Evolutionary conservation across 2,329 filamentous ascomycete genomes (phyloP).

Genomic region (Exophiala oligosperma): DNA sequence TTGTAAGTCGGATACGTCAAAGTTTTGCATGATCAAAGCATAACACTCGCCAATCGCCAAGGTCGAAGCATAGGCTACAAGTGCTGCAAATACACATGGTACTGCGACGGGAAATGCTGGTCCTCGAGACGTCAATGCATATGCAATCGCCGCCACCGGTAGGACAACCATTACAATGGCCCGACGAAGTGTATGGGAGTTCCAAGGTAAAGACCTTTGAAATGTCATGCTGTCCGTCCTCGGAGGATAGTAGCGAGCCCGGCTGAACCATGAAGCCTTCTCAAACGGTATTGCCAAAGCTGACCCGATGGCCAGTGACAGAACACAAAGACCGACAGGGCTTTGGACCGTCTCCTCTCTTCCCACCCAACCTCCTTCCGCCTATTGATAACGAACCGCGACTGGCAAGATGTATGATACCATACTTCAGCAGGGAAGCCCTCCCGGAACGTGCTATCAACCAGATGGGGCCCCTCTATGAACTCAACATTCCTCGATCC

Average conservation of each 20-base stretch:
- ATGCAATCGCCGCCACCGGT: slow-evolving; percentile 66
- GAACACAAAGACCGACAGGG: slow-evolving; percentile 64
- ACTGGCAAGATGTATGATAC: no score
- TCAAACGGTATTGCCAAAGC: slow-evolving; percentile 71
- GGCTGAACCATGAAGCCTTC: slow-evolving; percentile 68
- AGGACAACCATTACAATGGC: slow-evolving; percentile 66
- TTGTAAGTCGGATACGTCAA: slow-evolving; percentile 77
- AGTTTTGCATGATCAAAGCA: slow-evolving; percentile 77
- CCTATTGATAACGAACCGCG: no score
- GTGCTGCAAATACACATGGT: slow-evolving; percentile 65
- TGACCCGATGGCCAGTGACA: slow-evolving; percentile 67
- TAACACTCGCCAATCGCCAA: slow-evolving; percentile 75
- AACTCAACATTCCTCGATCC: no score
- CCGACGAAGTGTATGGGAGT: slow-evolving; percentile 69
- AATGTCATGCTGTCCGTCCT: slow-evolving; percentile 68
- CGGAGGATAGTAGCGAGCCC: slow-evolving; percentile 59
- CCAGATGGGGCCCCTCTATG: no score
- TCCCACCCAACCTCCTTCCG: no score
- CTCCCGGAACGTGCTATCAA: no score
- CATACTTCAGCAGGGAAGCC: no score
- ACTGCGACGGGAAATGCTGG: slow-evolving; percentile 60
- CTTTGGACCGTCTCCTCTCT: no score
- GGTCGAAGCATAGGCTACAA: slow-evolving; percentile 69
- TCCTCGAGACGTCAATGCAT: slow-evolving; percentile 66
- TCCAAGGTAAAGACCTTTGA: slow-evolving; percentile 64